Evolutionary conservation across 2,329 filamentous ascomycete genomes (phyloP).

Genomic region (Claviceps lovelessii): DNA sequence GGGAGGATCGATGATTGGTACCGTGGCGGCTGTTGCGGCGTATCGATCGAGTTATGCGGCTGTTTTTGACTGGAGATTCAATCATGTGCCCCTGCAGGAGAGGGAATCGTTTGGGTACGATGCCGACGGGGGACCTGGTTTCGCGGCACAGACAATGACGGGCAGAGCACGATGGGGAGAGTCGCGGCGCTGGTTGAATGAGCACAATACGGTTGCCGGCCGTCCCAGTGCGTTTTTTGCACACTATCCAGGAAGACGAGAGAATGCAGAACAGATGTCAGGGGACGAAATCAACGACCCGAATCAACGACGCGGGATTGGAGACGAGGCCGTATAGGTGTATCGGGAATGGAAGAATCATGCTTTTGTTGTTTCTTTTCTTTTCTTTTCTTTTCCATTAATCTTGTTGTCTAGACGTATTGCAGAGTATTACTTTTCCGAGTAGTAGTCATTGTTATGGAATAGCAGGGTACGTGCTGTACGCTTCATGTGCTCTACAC

Average conservation of each 20-base stretch:
- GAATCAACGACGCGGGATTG: neutral
- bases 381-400: neutral
- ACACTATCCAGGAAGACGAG: neutral
- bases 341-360: neutral
- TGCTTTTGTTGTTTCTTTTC: too few relatives aligned
- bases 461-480: neutral
- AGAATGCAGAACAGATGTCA: neutral
- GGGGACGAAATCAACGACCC: neutral
- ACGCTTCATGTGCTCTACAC: too few relatives aligned
- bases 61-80: conserved; percentile 54
- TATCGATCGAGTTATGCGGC: conserved; percentile 55
- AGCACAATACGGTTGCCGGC: neutral
- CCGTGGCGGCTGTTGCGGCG: conserved; percentile 42
- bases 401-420: neutral
- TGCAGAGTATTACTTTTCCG: neutral
- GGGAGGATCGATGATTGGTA: conserved; percentile 49
- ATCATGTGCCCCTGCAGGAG: conserved; percentile 48
- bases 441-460: neutral
- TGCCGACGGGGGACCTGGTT: conserved; percentile 8
- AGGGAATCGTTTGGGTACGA: conserved; percentile 7
- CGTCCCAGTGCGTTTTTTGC: neutral
- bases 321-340: neutral
- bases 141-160: conserved; percentile 11
- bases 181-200: conserved; percentile 7
- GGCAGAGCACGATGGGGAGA: conserved; percentile 15